A percentile compares a stretch with the other conserved stretches of the same genome.
Conservation (phyloP, 306 rosid genomes). For the apple (Malus domestica) region DNA sequence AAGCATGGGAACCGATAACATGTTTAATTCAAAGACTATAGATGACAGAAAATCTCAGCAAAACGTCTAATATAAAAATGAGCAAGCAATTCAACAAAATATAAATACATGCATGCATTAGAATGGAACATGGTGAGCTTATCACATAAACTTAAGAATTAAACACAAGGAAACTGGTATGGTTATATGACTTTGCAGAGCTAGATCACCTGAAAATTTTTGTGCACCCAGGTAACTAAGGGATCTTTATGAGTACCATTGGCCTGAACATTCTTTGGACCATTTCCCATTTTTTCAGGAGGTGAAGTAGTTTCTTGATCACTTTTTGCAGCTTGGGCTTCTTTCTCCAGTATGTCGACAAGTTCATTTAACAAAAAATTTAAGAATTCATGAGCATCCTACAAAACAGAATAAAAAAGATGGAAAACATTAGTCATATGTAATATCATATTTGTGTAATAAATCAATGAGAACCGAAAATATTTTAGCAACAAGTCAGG, state of each 20-base stretch:
- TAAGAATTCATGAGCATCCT: slow-evolving; percentile 99
- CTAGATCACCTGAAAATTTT: slow-evolving; percentile 85
- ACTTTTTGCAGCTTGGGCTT: slow-evolving; percentile 70
- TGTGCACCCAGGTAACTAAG: slow-evolving; percentile 97
- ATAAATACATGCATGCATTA: background rate
- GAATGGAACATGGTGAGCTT: background rate
- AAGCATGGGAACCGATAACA: background rate
- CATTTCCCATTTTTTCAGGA: slow-evolving; percentile 65
- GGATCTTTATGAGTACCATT: slow-evolving; percentile 86
- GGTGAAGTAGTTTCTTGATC: slow-evolving; percentile 75
- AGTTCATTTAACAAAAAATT: slow-evolving; percentile 97
- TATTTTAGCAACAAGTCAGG: background rate
- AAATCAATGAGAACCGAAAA: background rate
- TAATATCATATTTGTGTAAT: background rate
- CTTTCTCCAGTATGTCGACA: slow-evolving; percentile 98
- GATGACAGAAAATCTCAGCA: background rate
- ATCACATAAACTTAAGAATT: background rate
- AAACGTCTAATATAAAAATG: background rate
- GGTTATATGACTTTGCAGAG: slow-evolving; percentile 17
- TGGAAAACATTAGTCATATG: background rate
- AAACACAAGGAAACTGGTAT: slow-evolving; percentile 13
- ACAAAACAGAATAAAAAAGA: slow-evolving; percentile 25
- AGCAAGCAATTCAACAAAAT: background rate
- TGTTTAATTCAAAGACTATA: background rate
- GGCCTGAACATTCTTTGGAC: slow-evolving; percentile 52